Base-by-base conservation (phyloP, 345 rosid genomes). In the Nephelium lappaceum region DNA sequence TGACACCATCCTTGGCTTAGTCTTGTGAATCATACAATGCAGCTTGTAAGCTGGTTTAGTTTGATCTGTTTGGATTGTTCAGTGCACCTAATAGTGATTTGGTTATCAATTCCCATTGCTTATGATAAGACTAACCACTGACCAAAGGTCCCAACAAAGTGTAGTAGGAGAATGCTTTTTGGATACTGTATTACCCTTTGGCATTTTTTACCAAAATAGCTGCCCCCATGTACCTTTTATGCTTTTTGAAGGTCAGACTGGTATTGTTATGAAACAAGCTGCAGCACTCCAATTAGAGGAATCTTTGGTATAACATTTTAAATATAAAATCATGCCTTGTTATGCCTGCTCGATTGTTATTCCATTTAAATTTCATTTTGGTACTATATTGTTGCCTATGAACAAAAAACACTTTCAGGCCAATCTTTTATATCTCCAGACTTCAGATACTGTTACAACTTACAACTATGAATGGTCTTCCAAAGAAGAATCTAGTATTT, bases 391-490 rank as follows among this genome's bases (percentile, higher is more conserved):
- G 14, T 51, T 2, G 18, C 57, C 15, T 51, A 15, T 14, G 18
- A 25, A 71, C 61, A 51, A 53, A 53, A 36, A 53, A 1, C 49
- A 5, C 8, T 71, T 31, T 19, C 19, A 21, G 47, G 14, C 18
- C 21, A 61, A 12, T 6, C 21, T 60, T 61, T 41, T 36, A 41
- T 60, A 39, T 60, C 67, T 73, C 47, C 14, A 21, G 14, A 73
- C 67, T 73, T 27, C 14, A 21, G 14, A 73, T n/a, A 41, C 18
- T 39, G 21, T 19, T 15, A 73, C n/a, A n/a, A n/a, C n/a, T 19
- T 15, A 73, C 11, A n/a, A 11, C 16, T 4, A n/a, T 57, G 74
- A 67, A 73, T 73, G 16, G 60, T 60, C 65, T 41, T 73, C n/a
- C 67, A 73, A 14, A 23, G 9, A 19, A 60, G 14, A 73, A 24